Percentiles rank a stretch among this genome's conserved stretches.
phyloP scores from a whole-genome alignment of 1,139 yeast genomes.

The Kurtzmaniella quercitrusa region DNA sequence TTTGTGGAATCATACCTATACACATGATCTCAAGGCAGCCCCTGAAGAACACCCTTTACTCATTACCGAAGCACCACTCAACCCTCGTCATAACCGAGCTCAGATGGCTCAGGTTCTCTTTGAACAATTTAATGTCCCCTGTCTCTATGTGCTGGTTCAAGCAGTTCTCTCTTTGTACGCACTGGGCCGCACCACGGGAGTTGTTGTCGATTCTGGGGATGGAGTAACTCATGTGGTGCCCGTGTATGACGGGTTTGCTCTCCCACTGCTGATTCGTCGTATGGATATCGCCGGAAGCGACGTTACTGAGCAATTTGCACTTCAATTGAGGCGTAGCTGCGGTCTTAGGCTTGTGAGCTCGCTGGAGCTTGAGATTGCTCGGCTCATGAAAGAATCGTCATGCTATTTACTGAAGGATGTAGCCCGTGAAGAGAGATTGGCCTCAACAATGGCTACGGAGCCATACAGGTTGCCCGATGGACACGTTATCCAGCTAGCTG shows the following conservation, averaged over 20 bases:
- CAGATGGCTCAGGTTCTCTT: constrained; percentile 73
- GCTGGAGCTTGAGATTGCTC: constrained; percentile 78
- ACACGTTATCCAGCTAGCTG: constrained; percentile 55
- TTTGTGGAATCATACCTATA: constrained; percentile 65
- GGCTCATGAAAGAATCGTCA: constrained; percentile 70
- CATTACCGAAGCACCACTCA: constrained; percentile 86
- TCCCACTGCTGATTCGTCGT: constrained; percentile 69
- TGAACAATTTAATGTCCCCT: constrained; percentile 84
- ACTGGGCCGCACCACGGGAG: constrained; percentile 86
- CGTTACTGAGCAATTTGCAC: constrained; percentile 69
- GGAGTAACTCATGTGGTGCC: constrained; percentile 90
- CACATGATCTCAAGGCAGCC: constrained; percentile 51
- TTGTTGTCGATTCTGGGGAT: constrained; percentile 87
- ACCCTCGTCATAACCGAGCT: constrained; percentile 69
- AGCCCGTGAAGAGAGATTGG: constrained; percentile 49
- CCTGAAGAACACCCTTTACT: constrained; percentile 59
- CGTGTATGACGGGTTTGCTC: constrained; percentile 81
- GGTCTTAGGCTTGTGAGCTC: constrained; percentile 64
- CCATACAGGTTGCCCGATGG: constrained; percentile 80
- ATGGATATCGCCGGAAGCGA: constrained; percentile 87
- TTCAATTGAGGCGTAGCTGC: constrained; percentile 56
- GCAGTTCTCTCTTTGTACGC: constrained; percentile 86
- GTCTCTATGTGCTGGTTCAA: constrained; percentile 77
- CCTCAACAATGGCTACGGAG: constrained; percentile 28
- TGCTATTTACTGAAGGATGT: constrained; percentile 74